Conservation (phyloP, 306 rosid species). For the Cicer chorassanicum region DNA sequence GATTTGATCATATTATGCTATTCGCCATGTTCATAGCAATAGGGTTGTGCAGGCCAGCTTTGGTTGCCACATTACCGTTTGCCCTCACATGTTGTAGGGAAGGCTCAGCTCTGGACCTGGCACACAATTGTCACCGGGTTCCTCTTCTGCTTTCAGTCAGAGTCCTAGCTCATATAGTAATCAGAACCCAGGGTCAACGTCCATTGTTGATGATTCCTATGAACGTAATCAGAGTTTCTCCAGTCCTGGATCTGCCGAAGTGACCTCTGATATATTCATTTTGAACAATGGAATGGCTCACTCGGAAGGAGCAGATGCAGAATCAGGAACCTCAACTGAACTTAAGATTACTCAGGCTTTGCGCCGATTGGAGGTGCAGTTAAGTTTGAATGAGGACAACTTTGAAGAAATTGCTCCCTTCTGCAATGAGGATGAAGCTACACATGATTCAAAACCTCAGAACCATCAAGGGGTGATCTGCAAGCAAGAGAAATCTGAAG, state of each 20-base stretch:
- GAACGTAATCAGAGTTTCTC: constrained; percentile 67
- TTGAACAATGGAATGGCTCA: constrained; percentile 49
- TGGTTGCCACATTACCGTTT: constrained; percentile 26
- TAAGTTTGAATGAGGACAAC: constrained; percentile 76
- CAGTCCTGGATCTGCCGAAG: constrained; percentile 75
- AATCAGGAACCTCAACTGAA: constrained; percentile 52
- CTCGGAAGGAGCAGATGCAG: constrained; percentile 54
- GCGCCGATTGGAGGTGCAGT: constrained; percentile 80
- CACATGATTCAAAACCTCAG: constrained; percentile 49
- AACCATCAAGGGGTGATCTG: constrained; percentile 46
- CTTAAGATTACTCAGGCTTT: constrained; percentile 69
- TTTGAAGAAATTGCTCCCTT: constrained; percentile 55
- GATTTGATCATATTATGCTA: constrained; percentile 9
- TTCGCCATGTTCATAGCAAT: constrained; percentile 42
- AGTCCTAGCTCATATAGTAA: constrained; percentile 58
- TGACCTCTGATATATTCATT: constrained; percentile 60
- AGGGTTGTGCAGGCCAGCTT: constrained; percentile 18
- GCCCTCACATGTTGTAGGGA: constrained; percentile 64
- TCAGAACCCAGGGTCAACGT: constrained; percentile 62
- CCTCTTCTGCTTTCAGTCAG: constrained; percentile 57
- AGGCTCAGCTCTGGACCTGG: constrained; percentile 57
- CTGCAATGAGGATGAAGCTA: constrained; percentile 44
- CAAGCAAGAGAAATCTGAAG: constrained; percentile 55
- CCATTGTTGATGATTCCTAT: constrained; percentile 51
- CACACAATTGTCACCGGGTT: constrained; percentile 60